Conservation (phyloP, 1,139 yeast genomes). For the Kurtzmaniella quercitrusa region DNA sequence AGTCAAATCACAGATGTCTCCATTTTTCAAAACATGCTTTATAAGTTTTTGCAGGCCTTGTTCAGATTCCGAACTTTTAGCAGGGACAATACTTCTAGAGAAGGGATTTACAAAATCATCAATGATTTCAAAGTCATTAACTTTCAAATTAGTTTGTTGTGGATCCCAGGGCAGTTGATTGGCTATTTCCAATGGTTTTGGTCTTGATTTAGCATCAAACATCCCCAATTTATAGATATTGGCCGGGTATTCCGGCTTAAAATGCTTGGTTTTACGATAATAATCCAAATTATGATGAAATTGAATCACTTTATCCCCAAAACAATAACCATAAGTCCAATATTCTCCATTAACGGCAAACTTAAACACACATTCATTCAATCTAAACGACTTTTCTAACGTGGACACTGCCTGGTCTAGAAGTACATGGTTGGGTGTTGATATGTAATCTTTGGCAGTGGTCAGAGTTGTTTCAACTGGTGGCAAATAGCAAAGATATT, state of each 20-base stretch:
- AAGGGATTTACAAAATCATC: slow-evolving; percentile 19
- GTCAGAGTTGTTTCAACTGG: slow-evolving; percentile 2
- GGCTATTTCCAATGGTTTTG: slow-evolving; percentile 17
- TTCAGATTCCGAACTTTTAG: not conserved
- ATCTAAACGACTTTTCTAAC: slow-evolving; percentile 19
- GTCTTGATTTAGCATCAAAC: slow-evolving; percentile 18
- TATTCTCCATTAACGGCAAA: slow-evolving; percentile 43
- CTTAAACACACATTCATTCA: slow-evolving; percentile 27
- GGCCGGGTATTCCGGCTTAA: slow-evolving; percentile 33
- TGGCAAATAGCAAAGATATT: slow-evolving; percentile 16
- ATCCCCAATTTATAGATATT: slow-evolving; percentile 45
- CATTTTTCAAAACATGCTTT: slow-evolving; percentile 52
- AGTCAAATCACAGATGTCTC: slow-evolving; percentile 73
- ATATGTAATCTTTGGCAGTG: slow-evolving; percentile 7
- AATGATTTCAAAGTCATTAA: slow-evolving; percentile 17
- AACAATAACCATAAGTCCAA: slow-evolving; percentile 64
- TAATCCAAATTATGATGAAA: slow-evolving; percentile 41
- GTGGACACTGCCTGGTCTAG: slow-evolving; percentile 17
- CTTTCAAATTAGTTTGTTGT: slow-evolving; percentile 7
- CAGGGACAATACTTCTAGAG: slow-evolving; percentile 9
- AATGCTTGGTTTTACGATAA: slow-evolving; percentile 21
- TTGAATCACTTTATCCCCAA: slow-evolving; percentile 53
- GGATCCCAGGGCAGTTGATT: slow-evolving; percentile 19
- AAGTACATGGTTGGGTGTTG: slow-evolving; percentile 18
- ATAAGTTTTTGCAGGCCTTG: slow-evolving; percentile 27